These are phyloP conservation scores for Diplotaxis tenuifolia DNA, from an alignment of 345 rosid genomes.

Conservation along the genomic window DNA sequence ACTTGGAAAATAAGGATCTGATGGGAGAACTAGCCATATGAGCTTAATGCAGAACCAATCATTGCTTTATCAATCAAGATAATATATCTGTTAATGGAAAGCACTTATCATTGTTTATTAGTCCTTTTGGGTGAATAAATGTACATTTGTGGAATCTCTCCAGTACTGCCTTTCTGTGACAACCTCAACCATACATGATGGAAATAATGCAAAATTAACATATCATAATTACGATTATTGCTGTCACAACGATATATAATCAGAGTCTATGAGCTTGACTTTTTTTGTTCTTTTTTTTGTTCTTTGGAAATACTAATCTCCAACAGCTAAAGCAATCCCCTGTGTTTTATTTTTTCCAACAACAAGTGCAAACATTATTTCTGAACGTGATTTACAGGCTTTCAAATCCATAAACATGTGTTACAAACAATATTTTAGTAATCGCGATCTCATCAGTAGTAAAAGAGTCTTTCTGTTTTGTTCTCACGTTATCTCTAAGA, in stretches of 20 bases:
- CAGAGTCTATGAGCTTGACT: conserved; percentile 38
- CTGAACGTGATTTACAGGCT: background rate
- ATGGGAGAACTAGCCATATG: background rate
- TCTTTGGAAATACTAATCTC: conserved; percentile 81
- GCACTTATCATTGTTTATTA: too few relatives aligned
- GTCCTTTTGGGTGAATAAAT: background rate
- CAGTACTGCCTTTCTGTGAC: background rate
- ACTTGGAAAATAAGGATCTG: background rate
- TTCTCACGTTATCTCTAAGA: background rate
- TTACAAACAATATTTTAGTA: background rate
- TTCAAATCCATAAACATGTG: background rate
- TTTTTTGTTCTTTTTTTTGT: conserved; percentile 42
- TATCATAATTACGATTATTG: background rate
- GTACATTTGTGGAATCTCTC: background rate
- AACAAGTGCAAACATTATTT: background rate
- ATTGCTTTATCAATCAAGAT: background rate
- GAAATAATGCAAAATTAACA: background rate
- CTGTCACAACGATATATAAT: background rate
- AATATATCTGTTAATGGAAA: too few relatives aligned
- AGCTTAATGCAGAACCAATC: background rate
- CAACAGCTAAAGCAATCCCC: conserved; percentile 79
- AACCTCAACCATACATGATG: background rate
- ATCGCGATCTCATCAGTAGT: background rate
- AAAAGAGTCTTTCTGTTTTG: background rate
- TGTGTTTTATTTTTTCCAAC: conserved; percentile 29